Evolutionary conservation across 2,329 filamentous ascomycete species (phyloP).

Genomic region (Penicillium sp.): DNA sequence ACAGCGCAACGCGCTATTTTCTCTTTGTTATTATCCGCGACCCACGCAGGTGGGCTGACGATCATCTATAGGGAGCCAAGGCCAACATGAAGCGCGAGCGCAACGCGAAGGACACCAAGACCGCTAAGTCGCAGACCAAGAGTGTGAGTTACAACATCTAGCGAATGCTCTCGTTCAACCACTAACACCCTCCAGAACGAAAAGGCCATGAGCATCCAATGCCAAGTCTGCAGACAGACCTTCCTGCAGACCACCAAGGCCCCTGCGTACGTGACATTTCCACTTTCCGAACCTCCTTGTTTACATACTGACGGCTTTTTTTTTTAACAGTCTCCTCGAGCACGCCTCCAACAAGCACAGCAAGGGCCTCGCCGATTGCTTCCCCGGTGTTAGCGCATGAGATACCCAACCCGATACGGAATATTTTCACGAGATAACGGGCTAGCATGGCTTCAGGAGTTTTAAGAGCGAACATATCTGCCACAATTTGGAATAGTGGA

Average conservation of each 20-base stretch:
- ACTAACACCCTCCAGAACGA: slow-evolving; percentile 59
- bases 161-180: not conserved
- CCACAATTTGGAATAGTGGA: not conserved
- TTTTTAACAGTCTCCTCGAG: slow-evolving; percentile 54
- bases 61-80: slow-evolving; percentile 55
- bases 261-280: slow-evolving; percentile 51
- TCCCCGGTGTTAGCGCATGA: slow-evolving; percentile 49
- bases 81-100: slow-evolving; percentile 73
- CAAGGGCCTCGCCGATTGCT: slow-evolving; percentile 71
- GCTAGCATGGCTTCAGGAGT: slow-evolving; percentile 14
- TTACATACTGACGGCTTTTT: slow-evolving; percentile 3
- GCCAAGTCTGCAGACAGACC: slow-evolving; percentile 73
- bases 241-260: slow-evolving; percentile 77
- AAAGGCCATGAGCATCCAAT: slow-evolving; percentile 74
- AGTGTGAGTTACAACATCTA: slow-evolving; percentile 51
- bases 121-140: slow-evolving; percentile 68
- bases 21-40: not conserved
- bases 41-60: slow-evolving; percentile 11
- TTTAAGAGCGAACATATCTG: slow-evolving; percentile 10
- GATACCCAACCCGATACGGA: not conserved
- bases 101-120: slow-evolving; percentile 63
- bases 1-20: not conserved
- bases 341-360: slow-evolving; percentile 77
- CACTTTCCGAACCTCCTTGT: not conserved
- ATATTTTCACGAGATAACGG: slow-evolving; percentile 12